phyloP scores from a whole-genome alignment of 345 rosid species.

The Citrus unshiu region DNA sequence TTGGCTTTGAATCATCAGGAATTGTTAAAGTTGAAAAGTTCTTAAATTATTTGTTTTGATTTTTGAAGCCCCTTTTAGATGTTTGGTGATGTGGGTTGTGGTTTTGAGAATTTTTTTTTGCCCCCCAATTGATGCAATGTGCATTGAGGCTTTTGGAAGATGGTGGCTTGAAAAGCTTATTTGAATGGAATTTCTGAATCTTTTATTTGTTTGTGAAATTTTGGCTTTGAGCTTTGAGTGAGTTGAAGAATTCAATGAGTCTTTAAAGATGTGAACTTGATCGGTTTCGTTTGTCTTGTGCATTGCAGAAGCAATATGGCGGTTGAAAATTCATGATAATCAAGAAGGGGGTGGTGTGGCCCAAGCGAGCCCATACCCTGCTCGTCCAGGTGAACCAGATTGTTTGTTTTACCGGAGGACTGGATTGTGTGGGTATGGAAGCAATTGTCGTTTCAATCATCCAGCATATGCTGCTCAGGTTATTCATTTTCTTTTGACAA shows the following conservation, averaged over 20 bases:
- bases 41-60: too few relatives aligned
- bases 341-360: slow-evolving; percentile 34
- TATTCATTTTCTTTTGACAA: not conserved
- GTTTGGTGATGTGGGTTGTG: slow-evolving; percentile 2
- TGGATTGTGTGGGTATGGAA: slow-evolving; percentile 73
- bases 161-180: not conserved
- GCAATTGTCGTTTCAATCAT: slow-evolving; percentile 66
- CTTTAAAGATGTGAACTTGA: not conserved
- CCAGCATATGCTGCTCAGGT: slow-evolving; percentile 58
- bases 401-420: slow-evolving; percentile 62
- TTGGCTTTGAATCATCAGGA: not conserved
- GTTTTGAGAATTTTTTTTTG: not conserved
- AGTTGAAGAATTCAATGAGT: not conserved
- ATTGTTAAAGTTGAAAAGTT: not conserved
- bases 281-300: not conserved
- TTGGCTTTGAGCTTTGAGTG: not conserved
- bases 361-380: slow-evolving; percentile 52
- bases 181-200: not conserved
- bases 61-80: not conserved
- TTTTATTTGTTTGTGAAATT: not conserved
- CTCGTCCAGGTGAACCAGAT: slow-evolving; percentile 76
- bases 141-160: not conserved
- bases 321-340: slow-evolving; percentile 55
- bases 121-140: not conserved
- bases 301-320: slow-evolving; percentile 43